Evolutionary conservation across 192 early-diverging fungal species (phyloP).

Genomic region (Nowakowskiella sp.): DNA sequence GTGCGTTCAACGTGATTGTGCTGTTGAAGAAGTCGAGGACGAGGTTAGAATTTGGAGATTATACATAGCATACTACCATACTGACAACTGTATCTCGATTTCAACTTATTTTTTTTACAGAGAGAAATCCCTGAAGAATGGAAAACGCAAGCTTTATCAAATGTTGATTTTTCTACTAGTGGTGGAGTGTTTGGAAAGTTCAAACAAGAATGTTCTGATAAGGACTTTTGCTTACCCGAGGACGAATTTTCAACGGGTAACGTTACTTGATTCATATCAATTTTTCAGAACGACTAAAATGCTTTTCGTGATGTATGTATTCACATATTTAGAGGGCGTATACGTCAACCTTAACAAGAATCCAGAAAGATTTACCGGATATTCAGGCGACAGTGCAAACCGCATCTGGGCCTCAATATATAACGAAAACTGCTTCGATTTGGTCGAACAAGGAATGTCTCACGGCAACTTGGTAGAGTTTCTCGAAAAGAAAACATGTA

Average conservation of each 20-base stretch:
- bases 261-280: slow-evolving; percentile 21
- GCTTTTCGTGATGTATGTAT: slow-evolving; percentile 81
- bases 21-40: slow-evolving; percentile 75
- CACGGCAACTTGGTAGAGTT: neutral
- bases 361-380: slow-evolving; percentile 96
- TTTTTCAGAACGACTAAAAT: slow-evolving; percentile 50
- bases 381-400: slow-evolving; percentile 76
- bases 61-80: slow-evolving; percentile 6
- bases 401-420: slow-evolving; percentile 97
- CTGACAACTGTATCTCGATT: neutral
- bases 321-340: slow-evolving; percentile 46
- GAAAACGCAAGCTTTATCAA: slow-evolving; percentile 52
- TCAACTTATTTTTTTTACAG: slow-evolving; percentile 9
- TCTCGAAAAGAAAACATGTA: slow-evolving; percentile 53
- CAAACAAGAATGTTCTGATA: slow-evolving; percentile 31
- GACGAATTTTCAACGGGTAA: neutral
- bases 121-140: slow-evolving; percentile 43
- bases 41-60: slow-evolving; percentile 21
- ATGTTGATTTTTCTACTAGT: slow-evolving; percentile 58
- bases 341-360: slow-evolving; percentile 88
- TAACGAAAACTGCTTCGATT: slow-evolving; percentile 91
- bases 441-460: slow-evolving; percentile 3
- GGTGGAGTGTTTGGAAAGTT: no score
- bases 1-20: slow-evolving; percentile 78
- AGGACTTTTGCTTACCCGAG: slow-evolving; percentile 34